These are phyloP conservation scores for Taiwanofungus camphoratus DNA, from an alignment of 1,284 basidiomycete genomes.

Conservation along the genomic window DNA sequence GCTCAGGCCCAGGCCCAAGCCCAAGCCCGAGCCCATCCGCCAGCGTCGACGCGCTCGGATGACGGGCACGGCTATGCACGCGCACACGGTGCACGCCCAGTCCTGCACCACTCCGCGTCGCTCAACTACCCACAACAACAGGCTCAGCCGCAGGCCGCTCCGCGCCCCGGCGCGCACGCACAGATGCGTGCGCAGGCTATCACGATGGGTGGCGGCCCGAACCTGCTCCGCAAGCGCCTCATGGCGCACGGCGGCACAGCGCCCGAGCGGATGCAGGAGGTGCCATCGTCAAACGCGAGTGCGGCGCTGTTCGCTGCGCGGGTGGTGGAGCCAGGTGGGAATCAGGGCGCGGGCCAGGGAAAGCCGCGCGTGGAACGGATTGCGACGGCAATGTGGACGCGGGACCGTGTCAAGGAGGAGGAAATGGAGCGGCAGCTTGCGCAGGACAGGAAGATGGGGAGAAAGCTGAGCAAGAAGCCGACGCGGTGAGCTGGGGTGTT, in stretches of 20 bases:
- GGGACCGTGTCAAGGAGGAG: slow-evolving; percentile 18
- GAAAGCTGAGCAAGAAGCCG: slow-evolving; percentile 31
- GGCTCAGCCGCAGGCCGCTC: neutral
- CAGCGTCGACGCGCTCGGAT: neutral
- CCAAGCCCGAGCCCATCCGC: no score
- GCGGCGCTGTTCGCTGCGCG: slow-evolving; percentile 22
- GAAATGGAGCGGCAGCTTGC: slow-evolving; percentile 16
- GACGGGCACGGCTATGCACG: neutral
- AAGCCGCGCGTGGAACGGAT: slow-evolving; percentile 18
- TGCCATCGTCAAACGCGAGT: slow-evolving; percentile 17
- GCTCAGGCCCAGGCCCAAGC: slow-evolving; percentile 2
- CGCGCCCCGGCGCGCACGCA: neutral
- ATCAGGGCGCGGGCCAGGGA: neutral
- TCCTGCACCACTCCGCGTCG: neutral
- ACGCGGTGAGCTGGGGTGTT: no score
- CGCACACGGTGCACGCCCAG: neutral
- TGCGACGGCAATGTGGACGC: slow-evolving; percentile 18
- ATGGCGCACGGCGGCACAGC: slow-evolving; percentile 6
- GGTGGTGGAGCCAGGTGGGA: slow-evolving; percentile 10
- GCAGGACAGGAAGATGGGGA: slow-evolving; percentile 10
- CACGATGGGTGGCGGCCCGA: slow-evolving; percentile 19
- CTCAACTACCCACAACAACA: neutral
- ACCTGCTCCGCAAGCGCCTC: slow-evolving; percentile 18
- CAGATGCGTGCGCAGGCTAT: slow-evolving; percentile 15
- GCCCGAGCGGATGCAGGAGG: slow-evolving; percentile 3